These are phyloP conservation scores for Flaveria trinervia DNA, from an alignment of 129 eudicot genomes.

Conservation along the genomic window DNA sequence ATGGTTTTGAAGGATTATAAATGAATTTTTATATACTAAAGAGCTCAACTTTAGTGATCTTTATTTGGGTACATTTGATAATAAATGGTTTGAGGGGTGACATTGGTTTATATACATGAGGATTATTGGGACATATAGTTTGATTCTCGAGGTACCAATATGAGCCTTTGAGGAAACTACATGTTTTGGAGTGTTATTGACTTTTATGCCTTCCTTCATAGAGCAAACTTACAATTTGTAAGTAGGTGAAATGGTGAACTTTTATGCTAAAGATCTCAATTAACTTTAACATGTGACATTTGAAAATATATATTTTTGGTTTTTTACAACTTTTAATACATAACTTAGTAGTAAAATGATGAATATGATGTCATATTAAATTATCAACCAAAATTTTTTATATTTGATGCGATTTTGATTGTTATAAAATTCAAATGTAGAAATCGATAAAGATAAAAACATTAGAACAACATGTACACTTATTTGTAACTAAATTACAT, in stretches of 20 bases:
- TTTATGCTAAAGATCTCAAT: too few relatives aligned
- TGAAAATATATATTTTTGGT: too few relatives aligned
- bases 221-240: constrained; percentile 3
- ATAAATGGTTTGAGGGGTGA: constrained; percentile 15
- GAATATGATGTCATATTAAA: too few relatives aligned
- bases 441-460: too few relatives aligned
- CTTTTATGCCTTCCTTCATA: constrained; percentile 17
- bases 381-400: too few relatives aligned
- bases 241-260: background rate
- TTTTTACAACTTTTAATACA: too few relatives aligned
- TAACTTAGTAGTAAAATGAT: too few relatives aligned
- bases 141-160: constrained; percentile 22
- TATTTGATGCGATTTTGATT: too few relatives aligned
- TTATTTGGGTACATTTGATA: constrained; percentile 10
- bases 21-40: background rate
- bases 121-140: constrained; percentile 29
- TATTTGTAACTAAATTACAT: too few relatives aligned
- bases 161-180: constrained; percentile 12
- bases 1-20: background rate
- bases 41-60: constrained; percentile 21
- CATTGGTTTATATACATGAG: constrained; percentile 14
- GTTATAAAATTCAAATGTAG: too few relatives aligned
- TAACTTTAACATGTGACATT: too few relatives aligned
- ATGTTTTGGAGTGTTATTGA: background rate
- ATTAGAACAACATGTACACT: too few relatives aligned